Percentiles rank a stretch among this genome's conserved stretches.
Conservation (phyloP, 805 yeast species). For the Lachancea fermentati region DNA sequence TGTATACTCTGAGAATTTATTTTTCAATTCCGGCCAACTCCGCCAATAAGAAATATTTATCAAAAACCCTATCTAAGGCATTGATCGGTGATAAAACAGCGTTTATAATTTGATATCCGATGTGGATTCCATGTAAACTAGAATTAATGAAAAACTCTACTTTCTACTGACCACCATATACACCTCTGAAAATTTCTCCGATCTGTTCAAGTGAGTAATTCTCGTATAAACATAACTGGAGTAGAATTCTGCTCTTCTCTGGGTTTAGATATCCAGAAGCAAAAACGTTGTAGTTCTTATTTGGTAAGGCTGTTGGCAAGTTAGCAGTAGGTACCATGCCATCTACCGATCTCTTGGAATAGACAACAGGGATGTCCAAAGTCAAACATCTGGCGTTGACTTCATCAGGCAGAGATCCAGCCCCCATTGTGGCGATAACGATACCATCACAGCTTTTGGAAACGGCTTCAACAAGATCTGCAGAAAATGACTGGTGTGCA, state of each 20-base stretch:
- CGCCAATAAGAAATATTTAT: neutral
- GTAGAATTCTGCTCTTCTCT: constrained; percentile 53
- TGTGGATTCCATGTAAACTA: no score
- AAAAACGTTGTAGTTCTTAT: constrained; percentile 37
- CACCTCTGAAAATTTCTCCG: constrained; percentile 43
- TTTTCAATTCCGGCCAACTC: no score
- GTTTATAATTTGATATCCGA: no score
- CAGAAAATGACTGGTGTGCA: constrained; percentile 56
- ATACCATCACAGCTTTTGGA: constrained; percentile 48
- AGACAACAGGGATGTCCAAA: constrained; percentile 48
- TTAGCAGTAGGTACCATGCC: constrained; percentile 60
- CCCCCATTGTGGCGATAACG: constrained; percentile 66
- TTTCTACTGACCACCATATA: constrained; percentile 46
- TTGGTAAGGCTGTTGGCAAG: constrained; percentile 35
- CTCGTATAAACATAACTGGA: constrained; percentile 49
- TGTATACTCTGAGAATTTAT: no score
- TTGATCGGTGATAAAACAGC: no score
- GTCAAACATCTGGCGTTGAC: constrained; percentile 42
- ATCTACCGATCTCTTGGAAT: constrained; percentile 63
- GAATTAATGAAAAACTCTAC: no score
- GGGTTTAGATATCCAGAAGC: constrained; percentile 66
- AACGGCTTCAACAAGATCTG: constrained; percentile 42
- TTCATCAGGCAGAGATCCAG: constrained; percentile 53
- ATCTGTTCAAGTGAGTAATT: constrained; percentile 37
- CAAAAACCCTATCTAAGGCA: no score